Evolutionary conservation across 768 basidiomycete genomes (phyloP).

Genomic region (Sarcodon sp.): DNA sequence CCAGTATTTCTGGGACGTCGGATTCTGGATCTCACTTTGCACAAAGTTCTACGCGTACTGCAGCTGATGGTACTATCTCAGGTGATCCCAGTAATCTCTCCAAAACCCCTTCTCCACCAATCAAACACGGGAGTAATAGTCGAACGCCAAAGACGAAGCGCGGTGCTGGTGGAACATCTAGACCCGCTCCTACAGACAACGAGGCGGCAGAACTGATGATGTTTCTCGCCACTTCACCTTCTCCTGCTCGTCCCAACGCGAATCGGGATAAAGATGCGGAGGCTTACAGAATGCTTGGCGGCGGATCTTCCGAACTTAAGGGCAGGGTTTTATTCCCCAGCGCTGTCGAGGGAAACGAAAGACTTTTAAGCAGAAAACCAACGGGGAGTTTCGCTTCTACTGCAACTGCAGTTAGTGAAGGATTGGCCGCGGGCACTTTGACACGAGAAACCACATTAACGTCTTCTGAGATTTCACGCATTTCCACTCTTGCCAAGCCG

Average conservation of each 20-base stretch:
- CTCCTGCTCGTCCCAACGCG: constrained; percentile 47
- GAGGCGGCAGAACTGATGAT: constrained; percentile 85
- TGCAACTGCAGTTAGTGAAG: not conserved
- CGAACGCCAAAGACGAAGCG: not conserved
- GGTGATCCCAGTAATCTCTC: constrained; percentile 23
- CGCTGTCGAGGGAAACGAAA: constrained; percentile 7
- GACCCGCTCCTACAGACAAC: constrained; percentile 51
- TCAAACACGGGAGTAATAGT: constrained; percentile 5
- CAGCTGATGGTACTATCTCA: constrained; percentile 21
- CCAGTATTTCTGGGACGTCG: constrained; percentile 56
- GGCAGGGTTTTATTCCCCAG: constrained; percentile 61
- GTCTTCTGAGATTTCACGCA: not conserved
- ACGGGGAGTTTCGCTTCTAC: constrained; percentile 30
- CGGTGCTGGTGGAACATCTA: constrained; percentile 14
- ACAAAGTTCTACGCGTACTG: constrained; percentile 52
- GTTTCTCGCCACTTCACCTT: constrained; percentile 76
- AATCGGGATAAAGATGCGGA: constrained; percentile 30
- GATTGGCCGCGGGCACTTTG: no score
- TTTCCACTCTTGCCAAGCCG: not conserved
- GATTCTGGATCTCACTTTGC: constrained; percentile 57
- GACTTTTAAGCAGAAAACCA: constrained; percentile 17
- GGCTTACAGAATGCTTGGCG: constrained; percentile 39
- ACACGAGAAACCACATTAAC: not conserved
- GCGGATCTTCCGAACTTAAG: constrained; percentile 35
- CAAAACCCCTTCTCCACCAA: constrained; percentile 13